Base-by-base conservation (phyloP, 2,329 filamentous ascomycete species). In the Massarina eburnea region DNA sequence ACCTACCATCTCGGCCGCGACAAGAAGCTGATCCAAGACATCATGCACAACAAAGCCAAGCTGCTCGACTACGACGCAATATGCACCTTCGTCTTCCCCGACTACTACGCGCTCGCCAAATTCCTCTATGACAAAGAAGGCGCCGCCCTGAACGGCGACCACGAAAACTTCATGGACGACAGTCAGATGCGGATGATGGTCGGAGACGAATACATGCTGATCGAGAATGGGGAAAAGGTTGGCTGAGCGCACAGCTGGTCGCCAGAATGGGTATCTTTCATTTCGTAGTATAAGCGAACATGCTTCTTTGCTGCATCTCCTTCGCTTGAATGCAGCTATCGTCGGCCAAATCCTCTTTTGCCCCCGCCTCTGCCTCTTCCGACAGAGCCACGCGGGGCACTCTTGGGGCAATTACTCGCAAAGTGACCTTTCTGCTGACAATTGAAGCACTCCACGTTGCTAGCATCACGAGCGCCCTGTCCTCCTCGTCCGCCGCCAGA, bases 381-480 rank as follows among this genome's bases (percentile, higher is more conserved):
- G 17, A 51, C 50, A 48, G 54, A 59, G 18, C 59, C 62, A 15
- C 62, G 61, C 22, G 52, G 44, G 35, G 49, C 45, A 17, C 36
- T 14, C 22, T 58, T 70, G 2, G 81, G 76, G 61, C 84, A 87
- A 17, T 83, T 76, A 38, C 66, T 71, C 41, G 75, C 75, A 51
- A 77, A 79, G 65, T 89, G 86, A 1, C 84, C 84, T 26, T 73
- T 71, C 52, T 81, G 75, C 14, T 82, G 80, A 62, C 85, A 89
- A 15, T 71, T 77, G 67, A 79, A 81, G 63, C 86, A 89, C 36
- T 73, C 74, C 36, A 79, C 68, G 33, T 68, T 54, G 55, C 66
- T 68, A 55, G 66, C 49, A 38, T 55, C 47, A 41, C 56, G 45
- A 18, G 51, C 57, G 33, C 57, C 22, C 20, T 41, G 43, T 15